These are phyloP conservation scores for Populus ilicifolia DNA, from an alignment of 345 rosid genomes.

Conservation along the genomic window DNA sequence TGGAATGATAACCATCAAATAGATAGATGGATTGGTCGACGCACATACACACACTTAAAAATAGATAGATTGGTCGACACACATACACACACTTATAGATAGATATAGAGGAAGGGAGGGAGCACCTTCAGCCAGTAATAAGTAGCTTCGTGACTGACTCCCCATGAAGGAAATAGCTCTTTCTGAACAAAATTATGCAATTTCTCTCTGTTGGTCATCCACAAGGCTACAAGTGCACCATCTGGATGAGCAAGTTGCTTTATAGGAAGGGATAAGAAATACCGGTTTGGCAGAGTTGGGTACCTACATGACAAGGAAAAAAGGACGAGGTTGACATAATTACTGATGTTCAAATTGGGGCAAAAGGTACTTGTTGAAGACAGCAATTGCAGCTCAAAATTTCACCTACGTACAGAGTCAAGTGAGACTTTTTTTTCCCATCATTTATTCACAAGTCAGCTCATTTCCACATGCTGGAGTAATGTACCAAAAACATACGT, in stretches of 20 bases:
- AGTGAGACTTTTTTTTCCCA: neutral
- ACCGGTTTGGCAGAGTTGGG: constrained; percentile 76
- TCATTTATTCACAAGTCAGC: neutral
- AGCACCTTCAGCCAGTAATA: constrained; percentile 79
- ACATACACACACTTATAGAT: neutral
- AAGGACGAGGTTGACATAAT: neutral
- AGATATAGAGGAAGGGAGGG: neutral
- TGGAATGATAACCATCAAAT: constrained; percentile 15
- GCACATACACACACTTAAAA: neutral
- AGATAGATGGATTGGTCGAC: neutral
- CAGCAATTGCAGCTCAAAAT: neutral
- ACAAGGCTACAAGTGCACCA: constrained; percentile 84
- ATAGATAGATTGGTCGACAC: neutral
- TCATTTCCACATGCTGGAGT: neutral
- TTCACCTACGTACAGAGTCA: neutral
- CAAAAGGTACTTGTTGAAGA: too few relatives aligned
- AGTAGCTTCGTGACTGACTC: constrained; percentile 50
- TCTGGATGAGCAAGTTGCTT: constrained; percentile 60
- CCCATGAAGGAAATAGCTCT: constrained; percentile 81
- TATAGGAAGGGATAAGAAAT: constrained; percentile 76
- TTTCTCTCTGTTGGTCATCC: constrained; percentile 92
- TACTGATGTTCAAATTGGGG: too few relatives aligned
- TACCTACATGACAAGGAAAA: constrained; percentile 45
- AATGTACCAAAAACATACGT: neutral
- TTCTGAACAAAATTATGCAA: constrained; percentile 60